These are phyloP conservation scores for Kluyveromyces nonfermentans DNA, from an alignment of 805 yeast species.

Conservation along the genomic window DNA sequence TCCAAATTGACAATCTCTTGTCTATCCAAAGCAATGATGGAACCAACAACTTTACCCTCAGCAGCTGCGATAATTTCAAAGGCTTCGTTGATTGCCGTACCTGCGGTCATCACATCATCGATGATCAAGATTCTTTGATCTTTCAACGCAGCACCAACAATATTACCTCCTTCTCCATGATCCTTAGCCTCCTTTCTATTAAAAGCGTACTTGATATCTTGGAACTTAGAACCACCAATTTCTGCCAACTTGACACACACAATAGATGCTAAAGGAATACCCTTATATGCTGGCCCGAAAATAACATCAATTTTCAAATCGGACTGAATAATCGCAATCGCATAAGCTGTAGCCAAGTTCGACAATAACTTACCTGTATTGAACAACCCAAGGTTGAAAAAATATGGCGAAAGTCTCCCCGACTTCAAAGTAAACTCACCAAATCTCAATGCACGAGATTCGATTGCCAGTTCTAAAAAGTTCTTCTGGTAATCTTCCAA, in stretches of 20 bases:
- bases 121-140: conserved; percentile 73
- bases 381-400: conserved; percentile 89
- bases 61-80: conserved; percentile 63
- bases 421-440: conserved; percentile 86
- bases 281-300: conserved; percentile 98
- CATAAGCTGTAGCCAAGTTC: conserved; percentile 81
- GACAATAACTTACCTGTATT: conserved; percentile 69
- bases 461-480: conserved; percentile 76
- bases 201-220: conserved; percentile 75
- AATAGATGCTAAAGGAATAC: conserved; percentile 89
- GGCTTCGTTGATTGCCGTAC: conserved; percentile 95
- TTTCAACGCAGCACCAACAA: conserved; percentile 74
- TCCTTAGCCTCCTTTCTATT: conserved; percentile 95
- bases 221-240: conserved; percentile 71
- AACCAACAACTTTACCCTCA: conserved; percentile 69
- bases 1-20: conserved; percentile 76
- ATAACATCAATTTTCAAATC: conserved; percentile 81
- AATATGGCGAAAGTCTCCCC: conserved; percentile 92
- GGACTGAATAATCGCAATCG: conserved; percentile 72
- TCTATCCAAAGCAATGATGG: conserved; percentile 88
- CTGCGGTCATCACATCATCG: conserved; percentile 98
- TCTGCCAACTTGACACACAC: conserved; percentile 90
- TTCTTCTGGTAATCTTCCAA: conserved; percentile 46
- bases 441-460: conserved; percentile 73
- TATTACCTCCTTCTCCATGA: conserved; percentile 96